A percentile compares a stretch with the other conserved stretches of the same genome.
Conservation (phyloP, 192 early-diverging fungal genomes). For the Coemansia sp. region DNA sequence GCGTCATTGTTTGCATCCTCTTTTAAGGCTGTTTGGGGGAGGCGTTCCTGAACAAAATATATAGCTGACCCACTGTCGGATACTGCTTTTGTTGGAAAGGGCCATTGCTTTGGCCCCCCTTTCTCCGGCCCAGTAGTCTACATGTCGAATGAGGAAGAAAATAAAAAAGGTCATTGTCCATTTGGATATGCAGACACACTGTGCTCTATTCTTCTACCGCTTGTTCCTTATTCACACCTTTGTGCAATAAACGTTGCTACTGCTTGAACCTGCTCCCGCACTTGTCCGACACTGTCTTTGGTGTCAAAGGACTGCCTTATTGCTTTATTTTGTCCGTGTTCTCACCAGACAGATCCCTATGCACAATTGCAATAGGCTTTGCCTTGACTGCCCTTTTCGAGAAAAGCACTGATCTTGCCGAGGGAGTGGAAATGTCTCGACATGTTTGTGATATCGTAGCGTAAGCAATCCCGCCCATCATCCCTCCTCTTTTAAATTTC, state of each 20-base stretch:
- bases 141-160: background rate
- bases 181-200: slow-evolving; percentile 4
- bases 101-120: slow-evolving; percentile 5
- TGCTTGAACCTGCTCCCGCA: background rate
- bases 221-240: background rate
- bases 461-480: too few relatives aligned
- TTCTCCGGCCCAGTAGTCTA: slow-evolving; percentile 3
- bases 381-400: background rate
- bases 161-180: background rate
- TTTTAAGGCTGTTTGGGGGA: background rate
- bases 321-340: background rate
- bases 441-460: too few relatives aligned
- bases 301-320: background rate
- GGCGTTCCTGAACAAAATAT: slow-evolving; percentile 6
- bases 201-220: slow-evolving; percentile 7
- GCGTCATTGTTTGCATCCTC: background rate
- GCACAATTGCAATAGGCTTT: background rate
- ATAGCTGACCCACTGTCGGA: background rate
- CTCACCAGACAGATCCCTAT: background rate
- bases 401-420: background rate
- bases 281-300: background rate
- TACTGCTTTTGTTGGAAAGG: slow-evolving; percentile 10
- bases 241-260: slow-evolving; percentile 9
- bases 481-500: too few relatives aligned
- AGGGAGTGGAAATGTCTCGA: too few relatives aligned